Percentiles rank a stretch among this genome's conserved stretches.
Conservation (phyloP, 2,329 filamentous ascomycete genomes). For the Pseudodiploospora longispora region DNA sequence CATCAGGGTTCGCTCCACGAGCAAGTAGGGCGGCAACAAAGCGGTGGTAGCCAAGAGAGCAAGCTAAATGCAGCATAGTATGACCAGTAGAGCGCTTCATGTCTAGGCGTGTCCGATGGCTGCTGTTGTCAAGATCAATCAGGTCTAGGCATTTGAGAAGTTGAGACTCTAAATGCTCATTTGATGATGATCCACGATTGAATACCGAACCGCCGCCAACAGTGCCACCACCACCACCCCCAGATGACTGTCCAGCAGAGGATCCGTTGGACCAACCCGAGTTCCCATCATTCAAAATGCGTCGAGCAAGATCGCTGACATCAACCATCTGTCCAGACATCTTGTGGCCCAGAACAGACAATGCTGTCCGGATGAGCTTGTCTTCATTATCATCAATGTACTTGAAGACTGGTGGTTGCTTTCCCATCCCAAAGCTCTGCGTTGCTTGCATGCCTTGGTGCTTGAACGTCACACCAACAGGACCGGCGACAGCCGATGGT, state of each 20-base stretch:
- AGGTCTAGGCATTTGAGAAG: slow-evolving; percentile 69
- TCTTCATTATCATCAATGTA: slow-evolving; percentile 67
- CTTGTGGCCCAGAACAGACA: slow-evolving; percentile 57
- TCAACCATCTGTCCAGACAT: slow-evolving; percentile 56
- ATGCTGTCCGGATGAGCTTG: slow-evolving; percentile 58
- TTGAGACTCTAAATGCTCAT: slow-evolving; percentile 53
- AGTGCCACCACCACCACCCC: slow-evolving; percentile 12
- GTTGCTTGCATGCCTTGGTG: slow-evolving; percentile 35
- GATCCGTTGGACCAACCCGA: slow-evolving; percentile 39
- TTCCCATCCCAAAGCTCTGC: slow-evolving; percentile 27
- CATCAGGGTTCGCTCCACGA: slow-evolving; percentile 68
- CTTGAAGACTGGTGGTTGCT: slow-evolving; percentile 51
- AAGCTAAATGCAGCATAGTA: slow-evolving; percentile 73
- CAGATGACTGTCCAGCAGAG: slow-evolving; percentile 24
- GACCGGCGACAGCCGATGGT: slow-evolving; percentile 57
- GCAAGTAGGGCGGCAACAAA: slow-evolving; percentile 71
- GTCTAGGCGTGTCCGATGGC: slow-evolving; percentile 59
- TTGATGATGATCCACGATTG: slow-evolving; percentile 28
- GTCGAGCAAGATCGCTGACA: slow-evolving; percentile 52
- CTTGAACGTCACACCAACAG: slow-evolving; percentile 64
- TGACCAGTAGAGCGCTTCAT: slow-evolving; percentile 59
- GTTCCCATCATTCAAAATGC: slow-evolving; percentile 45
- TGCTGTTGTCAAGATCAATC: slow-evolving; percentile 69
- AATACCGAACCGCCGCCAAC: slow-evolving; percentile 35
- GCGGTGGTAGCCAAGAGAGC: slow-evolving; percentile 63